Evolutionary conservation across 164 flowering plant genomes (phyloP).

Genomic region (Annona cherimola): DNA sequence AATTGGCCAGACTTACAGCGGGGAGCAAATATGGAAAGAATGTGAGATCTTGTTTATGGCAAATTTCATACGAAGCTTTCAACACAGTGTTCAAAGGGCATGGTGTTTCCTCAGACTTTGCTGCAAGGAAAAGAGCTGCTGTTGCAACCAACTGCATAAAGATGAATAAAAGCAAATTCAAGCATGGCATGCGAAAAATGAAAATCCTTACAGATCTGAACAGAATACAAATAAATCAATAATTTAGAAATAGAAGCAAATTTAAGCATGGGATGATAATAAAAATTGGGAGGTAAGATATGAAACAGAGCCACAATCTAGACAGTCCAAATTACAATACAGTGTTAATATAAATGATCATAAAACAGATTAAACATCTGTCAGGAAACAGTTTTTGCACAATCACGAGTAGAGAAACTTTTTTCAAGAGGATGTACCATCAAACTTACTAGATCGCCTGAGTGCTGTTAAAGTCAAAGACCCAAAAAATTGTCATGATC

Average conservation of each 20-base stretch:
- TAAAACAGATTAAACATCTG: no score
- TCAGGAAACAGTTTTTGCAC: no score
- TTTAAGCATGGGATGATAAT: not conserved
- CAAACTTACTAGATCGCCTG: no score
- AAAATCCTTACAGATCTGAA: not conserved
- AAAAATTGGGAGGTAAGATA: not conserved
- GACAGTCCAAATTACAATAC: no score
- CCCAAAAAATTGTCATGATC: no score
- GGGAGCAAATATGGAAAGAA: constrained; percentile 59
- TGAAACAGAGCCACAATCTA: not conserved
- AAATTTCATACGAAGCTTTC: constrained; percentile 66
- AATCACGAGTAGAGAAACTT: no score
- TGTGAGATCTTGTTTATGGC: constrained; percentile 62
- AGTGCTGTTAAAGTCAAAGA: no score
- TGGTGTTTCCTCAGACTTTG: constrained; percentile 90
- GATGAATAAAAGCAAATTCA: not conserved
- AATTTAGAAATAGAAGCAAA: not conserved
- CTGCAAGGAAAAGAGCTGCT: constrained; percentile 85
- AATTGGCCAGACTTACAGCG: constrained; percentile 43
- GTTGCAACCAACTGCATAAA: constrained; percentile 82
- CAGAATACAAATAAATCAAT: no score
- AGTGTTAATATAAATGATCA: no score
- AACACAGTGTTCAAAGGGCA: constrained; percentile 73
- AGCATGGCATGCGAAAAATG: not conserved
- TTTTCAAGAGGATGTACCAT: no score